A percentile compares a stretch with the other conserved stretches of the same genome.
Evolutionary conservation across 2,329 filamentous ascomycete genomes (phyloP).

Genomic region (Colletotrichum somersetense): DNA sequence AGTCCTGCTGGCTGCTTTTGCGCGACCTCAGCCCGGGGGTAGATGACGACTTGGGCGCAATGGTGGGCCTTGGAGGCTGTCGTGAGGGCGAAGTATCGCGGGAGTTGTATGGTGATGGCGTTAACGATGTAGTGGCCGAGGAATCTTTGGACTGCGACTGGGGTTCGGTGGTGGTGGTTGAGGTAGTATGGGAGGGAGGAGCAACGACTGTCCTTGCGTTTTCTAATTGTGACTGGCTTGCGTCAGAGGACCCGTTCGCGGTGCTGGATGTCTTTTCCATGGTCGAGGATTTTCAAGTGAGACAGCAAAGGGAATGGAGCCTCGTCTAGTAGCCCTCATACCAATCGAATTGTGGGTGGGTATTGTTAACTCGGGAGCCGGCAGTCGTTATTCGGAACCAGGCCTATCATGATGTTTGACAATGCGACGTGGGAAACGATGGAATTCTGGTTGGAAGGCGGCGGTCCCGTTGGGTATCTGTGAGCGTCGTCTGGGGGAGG

Average conservation of each 20-base stretch:
- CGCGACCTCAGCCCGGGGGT: conserved; percentile 65
- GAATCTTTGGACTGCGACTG: conserved; percentile 52
- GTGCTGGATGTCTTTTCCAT: conserved; percentile 54
- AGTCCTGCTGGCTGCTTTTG: conserved; percentile 74
- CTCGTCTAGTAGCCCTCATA: conserved; percentile 42
- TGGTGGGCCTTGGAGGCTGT: conserved; percentile 53
- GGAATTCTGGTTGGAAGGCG: conserved; percentile 21
- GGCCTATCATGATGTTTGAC: conserved; percentile 42
- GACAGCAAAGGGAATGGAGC: conserved; percentile 42
- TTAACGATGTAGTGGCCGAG: conserved; percentile 53
- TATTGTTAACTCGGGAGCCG: conserved; percentile 42
- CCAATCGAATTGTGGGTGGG: conserved; percentile 36
- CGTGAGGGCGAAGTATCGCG: conserved; percentile 64
- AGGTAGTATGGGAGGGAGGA: conserved; percentile 46
- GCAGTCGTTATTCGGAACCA: conserved; percentile 38
- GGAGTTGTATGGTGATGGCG: conserved; percentile 54
- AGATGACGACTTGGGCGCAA: conserved; percentile 48
- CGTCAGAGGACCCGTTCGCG: conserved; percentile 47
- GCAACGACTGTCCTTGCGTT: conserved; percentile 42
- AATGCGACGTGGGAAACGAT: conserved; percentile 38
- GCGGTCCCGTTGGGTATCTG: conserved; percentile 23
- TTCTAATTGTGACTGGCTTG: conserved; percentile 41
- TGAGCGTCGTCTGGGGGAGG: conserved; percentile 4
- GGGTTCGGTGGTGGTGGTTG: conserved; percentile 45
- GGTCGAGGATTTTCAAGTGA: conserved; percentile 47